Evolutionary conservation across 164 flowering plant genomes (phyloP), one percentile per base, ranked within the genome.

Genomic region (Vitis rupestris): DNA sequence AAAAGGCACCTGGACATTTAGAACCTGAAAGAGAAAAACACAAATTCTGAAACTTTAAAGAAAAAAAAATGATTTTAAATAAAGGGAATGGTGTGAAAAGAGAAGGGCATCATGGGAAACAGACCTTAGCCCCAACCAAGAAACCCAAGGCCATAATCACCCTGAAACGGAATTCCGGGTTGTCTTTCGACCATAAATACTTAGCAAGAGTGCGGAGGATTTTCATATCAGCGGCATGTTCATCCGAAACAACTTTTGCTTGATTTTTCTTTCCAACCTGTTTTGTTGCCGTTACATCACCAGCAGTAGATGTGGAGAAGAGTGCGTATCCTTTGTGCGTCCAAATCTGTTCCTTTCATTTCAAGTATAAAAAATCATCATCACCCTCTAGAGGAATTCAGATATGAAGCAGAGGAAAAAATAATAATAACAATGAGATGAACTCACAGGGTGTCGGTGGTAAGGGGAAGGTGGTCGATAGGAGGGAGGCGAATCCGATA

Each of bases 1-100:
- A 75, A 96, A 91, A 16, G 99, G 99, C 50, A 96, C 97, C 83
- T 93, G 98, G 76, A 96, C 99, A 74, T 93, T 96, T 49, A 96
- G 67, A 75, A 96, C 92, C 97, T 92, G 80, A 61, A 73, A 63
- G 56, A 60, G 16, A 74, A 68, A 23, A 68, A 11, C 50, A 72
- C 4, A 48, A 27, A 14, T 30, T 37, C 4, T 37, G 44, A 37
- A 37, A 37, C 44, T 37, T 37, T 37, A 37, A 3, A 37, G 4
- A 37, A 3, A 37, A 14, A 14, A 37, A 44, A 57, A n/a, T 56
- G 0, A 11, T 14, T 23, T 67, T 23, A 17, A 16, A 31, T 10
- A 5, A 16, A 67, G 14, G 8, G 61, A 66, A 59, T 17, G 14
- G 44, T 31, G 31, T 1, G 15, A 29, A 14, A 27, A 61, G 54